phyloP scores from a whole-genome alignment of 768 basidiomycete species.

The Lactarius psammicola region DNA sequence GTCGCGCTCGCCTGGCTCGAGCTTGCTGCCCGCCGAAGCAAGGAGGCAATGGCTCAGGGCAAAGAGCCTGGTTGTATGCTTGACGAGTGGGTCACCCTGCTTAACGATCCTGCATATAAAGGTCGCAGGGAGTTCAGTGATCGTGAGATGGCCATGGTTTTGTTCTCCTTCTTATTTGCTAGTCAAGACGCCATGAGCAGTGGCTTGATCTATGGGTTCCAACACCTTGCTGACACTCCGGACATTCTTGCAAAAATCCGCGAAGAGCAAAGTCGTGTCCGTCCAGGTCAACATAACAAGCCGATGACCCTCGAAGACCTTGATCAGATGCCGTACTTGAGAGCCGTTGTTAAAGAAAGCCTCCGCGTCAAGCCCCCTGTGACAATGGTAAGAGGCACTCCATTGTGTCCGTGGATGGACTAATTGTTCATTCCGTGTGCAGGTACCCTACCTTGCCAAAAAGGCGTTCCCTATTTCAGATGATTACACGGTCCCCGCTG shows the following conservation, averaged over 20 bases:
- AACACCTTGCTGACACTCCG: conserved; percentile 91
- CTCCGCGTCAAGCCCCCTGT: conserved; percentile 91
- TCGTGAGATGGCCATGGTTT: conserved; percentile 94
- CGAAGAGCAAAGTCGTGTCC: conserved; percentile 84
- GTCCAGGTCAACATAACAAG: conserved; percentile 71
- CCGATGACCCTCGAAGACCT: conserved; percentile 85
- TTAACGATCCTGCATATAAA: conserved; percentile 65
- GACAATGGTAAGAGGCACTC: conserved; percentile 68
- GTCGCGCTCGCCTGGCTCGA: conserved; percentile 76
- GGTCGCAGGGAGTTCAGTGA: conserved; percentile 86
- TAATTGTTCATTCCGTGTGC: conserved; percentile 11
- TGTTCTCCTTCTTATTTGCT: conserved; percentile 96
- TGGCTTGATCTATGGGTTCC: conserved; percentile 93
- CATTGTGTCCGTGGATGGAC: conserved; percentile 19
- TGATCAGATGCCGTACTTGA: conserved; percentile 90
- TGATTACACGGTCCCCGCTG: conserved; percentile 89
- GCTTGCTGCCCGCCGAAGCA: conserved; percentile 75
- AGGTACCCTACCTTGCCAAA: conserved; percentile 92
- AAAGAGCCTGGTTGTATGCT: conserved; percentile 85
- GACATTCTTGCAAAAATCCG: conserved; percentile 84
- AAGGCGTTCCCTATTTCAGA: conserved; percentile 89
- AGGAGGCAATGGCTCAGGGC: conserved; percentile 77
- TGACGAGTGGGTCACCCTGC: conserved; percentile 84
- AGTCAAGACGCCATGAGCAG: conserved; percentile 98
- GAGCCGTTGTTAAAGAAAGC: conserved; percentile 92